Evolutionary conservation across 108 stramenopile species (phyloP), one percentile per base, ranked within the genome.

Genomic region (Nitzschia sp.): DNA sequence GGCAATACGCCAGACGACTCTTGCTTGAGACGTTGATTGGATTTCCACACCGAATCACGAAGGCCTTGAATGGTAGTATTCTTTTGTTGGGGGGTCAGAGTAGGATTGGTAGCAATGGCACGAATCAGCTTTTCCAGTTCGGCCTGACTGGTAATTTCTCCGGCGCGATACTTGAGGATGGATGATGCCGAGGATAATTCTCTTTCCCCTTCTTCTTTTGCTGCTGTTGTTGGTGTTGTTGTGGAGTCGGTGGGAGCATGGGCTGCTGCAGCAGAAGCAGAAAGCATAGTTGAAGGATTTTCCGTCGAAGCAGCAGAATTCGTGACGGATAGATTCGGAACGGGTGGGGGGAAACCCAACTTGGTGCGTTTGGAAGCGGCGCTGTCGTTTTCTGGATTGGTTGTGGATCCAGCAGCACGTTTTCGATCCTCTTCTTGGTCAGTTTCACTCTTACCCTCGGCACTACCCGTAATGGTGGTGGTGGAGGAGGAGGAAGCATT

Each of bases 71-170:
- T 95, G 35, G 94, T 91, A 9, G 83, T 74, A 64, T 82, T 88
- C 65, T 88, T 90, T 71, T 93, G 84, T 32, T 63, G 68, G 8
- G 86, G 63, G 3, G 87, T 73, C 45, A 94, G 60, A 36, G 76
- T 79, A 21, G 85, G 90, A 55, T 95, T 91, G 9, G 87, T 80
- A n/a, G 76, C 87, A 32, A 92, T 83, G 16, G 85, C 87, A 27
- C 94, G 82, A 54, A 95, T 95, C 8, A 95, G 71, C 69, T 88
- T 88, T 65, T 94, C 89, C 9, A 95, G 74, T 28, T 91, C 89
- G 21, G 75, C 81, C 30, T 86, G 81, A 64, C 85, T 86, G 0
- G 91, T 92, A 50, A 85, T 74, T 31, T 65, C 73, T 46, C 66
- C 81, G 6, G 27, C 44, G 1, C 52, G 45, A 45, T 25, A 44